phyloP scores from a whole-genome alignment of 83 land plant species.

The Diphasiastrum complanatum region DNA sequence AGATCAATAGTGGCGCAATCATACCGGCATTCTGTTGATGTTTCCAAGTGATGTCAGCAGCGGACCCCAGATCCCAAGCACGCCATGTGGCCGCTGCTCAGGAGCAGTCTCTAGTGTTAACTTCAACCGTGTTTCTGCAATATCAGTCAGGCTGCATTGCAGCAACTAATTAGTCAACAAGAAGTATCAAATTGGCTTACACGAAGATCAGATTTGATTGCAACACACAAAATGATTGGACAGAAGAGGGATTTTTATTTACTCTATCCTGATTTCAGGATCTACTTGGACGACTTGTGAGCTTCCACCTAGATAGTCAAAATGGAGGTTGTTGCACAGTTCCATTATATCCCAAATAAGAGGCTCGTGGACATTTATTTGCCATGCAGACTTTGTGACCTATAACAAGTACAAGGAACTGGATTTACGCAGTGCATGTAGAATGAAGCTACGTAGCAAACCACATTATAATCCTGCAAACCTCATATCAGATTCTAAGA shows the following conservation, averaged over 20 bases:
- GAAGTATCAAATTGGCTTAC: background rate
- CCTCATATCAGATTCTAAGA: background rate
- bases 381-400: slow-evolving; percentile 73
- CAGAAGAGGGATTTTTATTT: slow-evolving; percentile 17
- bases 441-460: background rate
- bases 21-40: slow-evolving; percentile 83
- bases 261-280: slow-evolving; percentile 88
- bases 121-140: slow-evolving; percentile 77
- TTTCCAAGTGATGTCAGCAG: slow-evolving; percentile 76
- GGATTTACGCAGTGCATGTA: background rate
- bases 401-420: slow-evolving; percentile 17
- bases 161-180: background rate
- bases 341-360: slow-evolving; percentile 79
- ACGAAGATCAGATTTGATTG: background rate
- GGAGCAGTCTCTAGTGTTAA: slow-evolving; percentile 80
- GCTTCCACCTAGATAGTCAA: slow-evolving; percentile 46
- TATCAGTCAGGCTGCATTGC: slow-evolving; percentile 55
- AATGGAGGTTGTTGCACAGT: slow-evolving; percentile 57
- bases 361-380: slow-evolving; percentile 83
- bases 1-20: background rate
- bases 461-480: background rate
- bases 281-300: slow-evolving; percentile 69
- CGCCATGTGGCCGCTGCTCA: slow-evolving; percentile 79
- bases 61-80: slow-evolving; percentile 94
- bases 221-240: background rate